Percentiles rank a stretch among this genome's conserved stretches.
phyloP scores from a whole-genome alignment of 2,329 filamentous ascomycete species.

The Aspergillus luchuensis region DNA sequence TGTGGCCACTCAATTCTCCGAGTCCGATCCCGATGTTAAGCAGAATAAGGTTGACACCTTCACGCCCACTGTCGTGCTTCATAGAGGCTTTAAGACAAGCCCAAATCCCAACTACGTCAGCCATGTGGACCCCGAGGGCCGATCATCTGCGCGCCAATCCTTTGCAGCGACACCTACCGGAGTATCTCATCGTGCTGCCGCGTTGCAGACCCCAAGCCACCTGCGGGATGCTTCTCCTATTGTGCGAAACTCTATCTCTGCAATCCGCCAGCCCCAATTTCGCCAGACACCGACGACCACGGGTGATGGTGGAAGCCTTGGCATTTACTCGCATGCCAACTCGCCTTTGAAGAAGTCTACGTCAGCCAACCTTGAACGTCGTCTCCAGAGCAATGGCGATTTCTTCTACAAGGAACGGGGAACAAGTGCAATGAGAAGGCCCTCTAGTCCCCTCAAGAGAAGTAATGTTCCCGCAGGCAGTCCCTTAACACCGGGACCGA shows the following conservation, averaged over 20 bases:
- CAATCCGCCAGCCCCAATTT: conserved; percentile 59
- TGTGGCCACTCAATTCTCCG: conserved; percentile 76
- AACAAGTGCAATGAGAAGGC: conserved; percentile 41
- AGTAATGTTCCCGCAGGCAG: conserved; percentile 44
- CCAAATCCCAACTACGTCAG: conserved; percentile 79
- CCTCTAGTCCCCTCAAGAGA: conserved; percentile 47
- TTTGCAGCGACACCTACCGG: conserved; percentile 49
- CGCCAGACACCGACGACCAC: conserved; percentile 44
- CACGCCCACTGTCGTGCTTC: conserved; percentile 65
- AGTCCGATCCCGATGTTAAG: conserved; percentile 46
- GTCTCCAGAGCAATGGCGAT: conserved; percentile 43
- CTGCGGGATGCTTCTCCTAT: conserved; percentile 52
- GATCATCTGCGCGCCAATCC: conserved; percentile 41
- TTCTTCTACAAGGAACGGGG: conserved; percentile 39
- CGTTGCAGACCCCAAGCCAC: conserved; percentile 46
- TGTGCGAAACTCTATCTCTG: conserved; percentile 42
- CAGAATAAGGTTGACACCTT: conserved; percentile 62
- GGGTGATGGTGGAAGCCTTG: conserved; percentile 74
- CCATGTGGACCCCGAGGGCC: conserved; percentile 69
- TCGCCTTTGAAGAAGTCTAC: conserved; percentile 81
- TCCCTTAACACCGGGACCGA: conserved; percentile 36
- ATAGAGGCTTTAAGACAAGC: conserved; percentile 75
- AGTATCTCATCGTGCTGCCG: conserved; percentile 32
- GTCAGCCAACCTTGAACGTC: conserved; percentile 56
- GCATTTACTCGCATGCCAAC: conserved; percentile 75